Base-by-base conservation (phyloP, 257 asterid genomes). In the Echites panduratus region DNA sequence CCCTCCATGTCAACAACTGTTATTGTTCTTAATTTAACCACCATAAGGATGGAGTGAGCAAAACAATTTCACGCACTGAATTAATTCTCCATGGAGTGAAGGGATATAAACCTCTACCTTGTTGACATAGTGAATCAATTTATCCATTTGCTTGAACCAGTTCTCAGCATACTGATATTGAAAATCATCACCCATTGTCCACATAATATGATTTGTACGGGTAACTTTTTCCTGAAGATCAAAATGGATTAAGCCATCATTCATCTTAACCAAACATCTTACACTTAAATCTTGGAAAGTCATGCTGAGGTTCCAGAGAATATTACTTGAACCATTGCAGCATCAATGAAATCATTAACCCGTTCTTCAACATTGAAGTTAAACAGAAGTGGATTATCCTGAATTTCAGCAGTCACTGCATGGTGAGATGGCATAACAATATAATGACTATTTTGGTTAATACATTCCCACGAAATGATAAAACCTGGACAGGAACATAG, bases 161-260 rank as follows among this genome's bases (percentile, higher is more conserved):
- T 90, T 77, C 75, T 90, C 98, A 1, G 96, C 96, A 73, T 92
- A 92, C 67, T 87, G 93, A 81, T 92, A 92, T 73, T 80, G 85
- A 80, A 92, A 92, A 78, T 90, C 98, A 57, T 92, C 92, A 57
- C 98, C 98, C 98, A 92, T 92, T 26, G 98, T 92, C 96, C 96
- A 92, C 98, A 92, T 92, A 29, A 92, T 86, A 80, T 92, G 98
- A 83, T 92, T 86, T 45, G 91, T 85, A 59, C 85, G 88, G 0
- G 98, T 92, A 62, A 92, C 92, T 77, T 92, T 90, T 74, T 92
- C 98, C 96, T 92, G 84, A 58, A 73, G 19, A 78, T 71, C 74
- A 57, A 58, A 50, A 72, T 1, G 17, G 14, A 68, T 29, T 19
- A 75, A 71, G 9, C 54, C 67, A 66, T 62, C 27, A 29, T 62